A percentile compares a stretch with the other conserved stretches of the same genome.
phyloP scores from a whole-genome alignment of 768 basidiomycete genomes.

The Dictyophora rubrovolvata region DNA sequence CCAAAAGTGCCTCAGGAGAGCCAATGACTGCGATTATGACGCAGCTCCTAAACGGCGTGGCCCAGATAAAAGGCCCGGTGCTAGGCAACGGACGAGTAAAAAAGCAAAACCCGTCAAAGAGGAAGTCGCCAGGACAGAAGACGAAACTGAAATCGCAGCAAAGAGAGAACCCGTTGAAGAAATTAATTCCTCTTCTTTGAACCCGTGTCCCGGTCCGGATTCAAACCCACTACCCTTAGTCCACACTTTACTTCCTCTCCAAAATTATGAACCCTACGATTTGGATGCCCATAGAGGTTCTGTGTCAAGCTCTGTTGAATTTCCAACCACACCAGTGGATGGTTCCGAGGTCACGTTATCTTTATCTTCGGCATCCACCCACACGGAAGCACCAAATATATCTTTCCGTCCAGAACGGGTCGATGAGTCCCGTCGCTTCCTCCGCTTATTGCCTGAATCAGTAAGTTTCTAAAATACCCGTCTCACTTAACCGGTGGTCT shows the following conservation, averaged over 20 bases:
- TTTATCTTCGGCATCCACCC: neutral
- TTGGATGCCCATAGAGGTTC: neutral
- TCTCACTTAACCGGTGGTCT: too few species aligned
- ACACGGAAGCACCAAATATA: neutral
- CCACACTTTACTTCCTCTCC: neutral
- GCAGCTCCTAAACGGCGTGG: conserved; percentile 65
- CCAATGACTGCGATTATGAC: conserved; percentile 57
- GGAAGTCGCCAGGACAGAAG: conserved; percentile 27
- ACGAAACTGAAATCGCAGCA: conserved; percentile 17
- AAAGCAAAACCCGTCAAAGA: conserved; percentile 20
- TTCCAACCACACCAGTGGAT: neutral
- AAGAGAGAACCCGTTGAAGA: conserved; percentile 14
- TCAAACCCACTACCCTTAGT: too few species aligned
- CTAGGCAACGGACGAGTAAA: conserved; percentile 47
- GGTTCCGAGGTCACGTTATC: neutral
- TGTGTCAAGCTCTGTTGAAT: neutral
- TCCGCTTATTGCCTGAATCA: neutral
- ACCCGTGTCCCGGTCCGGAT: neutral
- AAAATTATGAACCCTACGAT: neutral
- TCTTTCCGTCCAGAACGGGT: neutral
- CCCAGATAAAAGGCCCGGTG: conserved; percentile 72
- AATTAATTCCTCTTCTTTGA: conserved; percentile 8
- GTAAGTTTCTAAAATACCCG: neutral
- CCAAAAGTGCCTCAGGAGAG: conserved; percentile 57
- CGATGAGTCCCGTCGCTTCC: neutral